phyloP scores from a whole-genome alignment of 129 eudicot genomes.

The Calendula officinalis region DNA sequence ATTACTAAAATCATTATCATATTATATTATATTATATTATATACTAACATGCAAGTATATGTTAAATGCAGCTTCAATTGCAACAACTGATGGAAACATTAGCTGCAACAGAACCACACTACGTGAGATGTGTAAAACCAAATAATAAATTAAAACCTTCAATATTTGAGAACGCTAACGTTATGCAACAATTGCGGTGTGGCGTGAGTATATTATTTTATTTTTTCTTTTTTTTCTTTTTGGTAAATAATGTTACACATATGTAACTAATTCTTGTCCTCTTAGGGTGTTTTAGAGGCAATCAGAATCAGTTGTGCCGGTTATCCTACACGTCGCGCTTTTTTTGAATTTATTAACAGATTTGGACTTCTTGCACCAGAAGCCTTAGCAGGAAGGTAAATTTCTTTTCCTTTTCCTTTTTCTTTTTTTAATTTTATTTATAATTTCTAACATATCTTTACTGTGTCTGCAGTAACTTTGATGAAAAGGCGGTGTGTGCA shows the following conservation, averaged over 20 bases:
- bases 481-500: slow-evolving; percentile 76
- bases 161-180: slow-evolving; percentile 81
- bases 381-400: slow-evolving; percentile 66
- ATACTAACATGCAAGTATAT: slow-evolving; percentile 17
- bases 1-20: slow-evolving; percentile 16
- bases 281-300: slow-evolving; percentile 98
- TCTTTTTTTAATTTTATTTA: neutral
- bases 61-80: slow-evolving; percentile 71
- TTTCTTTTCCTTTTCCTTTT: too few relatives aligned
- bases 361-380: slow-evolving; percentile 95
- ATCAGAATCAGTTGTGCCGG: slow-evolving; percentile 99
- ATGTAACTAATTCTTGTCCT: slow-evolving; percentile 25
- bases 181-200: slow-evolving; percentile 96
- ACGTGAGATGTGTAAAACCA: slow-evolving; percentile 96
- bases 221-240: neutral
- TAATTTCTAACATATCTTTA: neutral
- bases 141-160: slow-evolving; percentile 88
- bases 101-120: slow-evolving; percentile 93
- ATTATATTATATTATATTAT: slow-evolving; percentile 19
- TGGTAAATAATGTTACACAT: slow-evolving; percentile 1
- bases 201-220: slow-evolving; percentile 65
- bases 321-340: slow-evolving; percentile 96
- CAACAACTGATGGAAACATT: slow-evolving; percentile 94
- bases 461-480: slow-evolving; percentile 45
- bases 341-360: slow-evolving; percentile 93